These are phyloP conservation scores for Sclerotinia sclerotiorum DNA, from an alignment of 2,329 filamentous ascomycete species.

Conservation along the genomic window DNA sequence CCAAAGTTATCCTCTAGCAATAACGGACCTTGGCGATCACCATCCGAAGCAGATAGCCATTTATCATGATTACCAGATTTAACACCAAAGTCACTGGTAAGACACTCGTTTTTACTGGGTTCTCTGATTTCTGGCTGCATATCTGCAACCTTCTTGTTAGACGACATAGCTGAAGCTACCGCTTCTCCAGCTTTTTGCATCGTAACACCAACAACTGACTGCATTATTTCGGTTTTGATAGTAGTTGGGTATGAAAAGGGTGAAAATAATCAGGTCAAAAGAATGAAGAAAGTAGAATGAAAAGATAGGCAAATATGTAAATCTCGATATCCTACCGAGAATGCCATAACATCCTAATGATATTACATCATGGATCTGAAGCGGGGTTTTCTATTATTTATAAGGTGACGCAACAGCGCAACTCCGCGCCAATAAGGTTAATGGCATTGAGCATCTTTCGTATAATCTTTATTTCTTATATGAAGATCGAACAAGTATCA, in stretches of 20 bases:
- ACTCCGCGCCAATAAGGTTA: neutral
- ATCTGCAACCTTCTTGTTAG: slow-evolving; percentile 37
- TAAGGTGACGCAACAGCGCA: neutral
- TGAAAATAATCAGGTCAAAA: neutral
- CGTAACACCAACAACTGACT: slow-evolving; percentile 22
- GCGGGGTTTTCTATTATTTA: neutral
- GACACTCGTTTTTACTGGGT: slow-evolving; percentile 55
- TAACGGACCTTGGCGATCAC: slow-evolving; percentile 63
- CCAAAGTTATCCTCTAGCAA: slow-evolving; percentile 71
- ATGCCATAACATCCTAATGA: neutral
- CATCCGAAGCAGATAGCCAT: slow-evolving; percentile 67
- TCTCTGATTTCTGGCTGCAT: slow-evolving; percentile 52
- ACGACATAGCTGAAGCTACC: slow-evolving; percentile 29
- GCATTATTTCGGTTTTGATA: slow-evolving; percentile 8
- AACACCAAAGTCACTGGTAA: slow-evolving; percentile 77
- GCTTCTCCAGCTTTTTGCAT: slow-evolving; percentile 32
- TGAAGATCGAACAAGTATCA: neutral
- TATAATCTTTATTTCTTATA: neutral
- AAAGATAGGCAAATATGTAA: neutral
- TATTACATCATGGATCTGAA: slow-evolving; percentile 3
- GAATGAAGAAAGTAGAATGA: neutral
- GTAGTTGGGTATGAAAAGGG: neutral
- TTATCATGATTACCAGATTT: slow-evolving; percentile 73
- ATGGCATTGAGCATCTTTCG: neutral
- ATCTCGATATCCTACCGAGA: neutral